These are phyloP conservation scores for Paecilomyces niveus DNA, from an alignment of 2,329 filamentous ascomycete genomes.

Conservation along the genomic window DNA sequence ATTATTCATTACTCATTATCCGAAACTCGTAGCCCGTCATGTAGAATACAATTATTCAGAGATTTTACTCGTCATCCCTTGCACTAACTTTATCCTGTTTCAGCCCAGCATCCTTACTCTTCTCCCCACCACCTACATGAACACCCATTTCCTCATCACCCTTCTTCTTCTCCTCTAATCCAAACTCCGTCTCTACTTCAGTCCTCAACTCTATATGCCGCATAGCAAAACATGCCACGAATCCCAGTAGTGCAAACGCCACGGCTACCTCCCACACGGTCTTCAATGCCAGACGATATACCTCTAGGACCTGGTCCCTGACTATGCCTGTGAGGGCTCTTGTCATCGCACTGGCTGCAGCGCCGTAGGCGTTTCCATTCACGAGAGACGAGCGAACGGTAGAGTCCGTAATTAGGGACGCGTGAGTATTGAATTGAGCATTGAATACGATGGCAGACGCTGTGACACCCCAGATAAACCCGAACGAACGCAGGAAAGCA, in stretches of 20 bases:
- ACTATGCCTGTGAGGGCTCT: background rate
- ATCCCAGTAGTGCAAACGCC: background rate
- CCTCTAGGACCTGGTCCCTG: background rate
- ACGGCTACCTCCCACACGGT: background rate
- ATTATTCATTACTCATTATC: background rate
- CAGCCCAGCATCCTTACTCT: background rate
- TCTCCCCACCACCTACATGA: background rate
- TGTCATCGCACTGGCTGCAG: background rate
- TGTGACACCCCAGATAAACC: constrained; percentile 17
- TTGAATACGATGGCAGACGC: constrained; percentile 16
- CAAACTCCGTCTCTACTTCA: background rate
- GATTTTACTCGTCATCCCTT: background rate
- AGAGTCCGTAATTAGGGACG: background rate
- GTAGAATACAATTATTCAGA: background rate
- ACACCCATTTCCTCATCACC: constrained; percentile 5
- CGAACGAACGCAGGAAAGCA: constrained; percentile 18
- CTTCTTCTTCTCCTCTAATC: background rate
- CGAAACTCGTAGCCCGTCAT: background rate
- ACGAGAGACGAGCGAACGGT: background rate
- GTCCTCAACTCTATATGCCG: background rate
- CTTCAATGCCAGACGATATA: background rate
- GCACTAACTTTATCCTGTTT: background rate
- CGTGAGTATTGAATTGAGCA: background rate
- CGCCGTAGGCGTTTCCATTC: background rate
- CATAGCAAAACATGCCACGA: background rate